Base-by-base conservation (phyloP, 306 rosid genomes). In the Carpinus fangiana region DNA sequence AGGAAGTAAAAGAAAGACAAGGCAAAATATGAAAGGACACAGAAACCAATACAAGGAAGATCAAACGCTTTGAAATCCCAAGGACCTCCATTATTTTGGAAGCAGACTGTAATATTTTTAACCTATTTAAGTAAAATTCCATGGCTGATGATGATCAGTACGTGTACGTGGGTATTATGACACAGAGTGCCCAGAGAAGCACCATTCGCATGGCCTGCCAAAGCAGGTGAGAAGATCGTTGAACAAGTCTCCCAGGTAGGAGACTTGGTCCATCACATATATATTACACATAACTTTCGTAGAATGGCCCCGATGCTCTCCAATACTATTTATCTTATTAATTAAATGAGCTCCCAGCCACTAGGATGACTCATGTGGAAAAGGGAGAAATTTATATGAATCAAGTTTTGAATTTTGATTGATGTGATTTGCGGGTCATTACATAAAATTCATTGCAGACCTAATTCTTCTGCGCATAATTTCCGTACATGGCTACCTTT, bases 191-290 rank as follows among this genome's bases (percentile, higher is more conserved):
- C n/a, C 7, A 71, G 81, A 46, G 70, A n/a, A 26, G 60, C 82
- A 72, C 46, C 38, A 4, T 62, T 59, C 69, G 73, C 83, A 76
- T 76, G 84, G 71, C 64, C 74, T 70, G 65, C 73, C 60, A 16
- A 72, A 59, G 82, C 67, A 72, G 85, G 83, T 79, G 53, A 74
- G 47, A 61, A 72, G 72, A 73, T 80, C 76, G 70, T 82, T 81
- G 79, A 82, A 76, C 8, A 12, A n/a, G 76, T 78, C 87, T 54
- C 41, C 66, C 4, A 2, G 28, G 2, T 31, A 31, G 34, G 34
- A 31, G 34, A 31, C 34, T 31, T 31, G 34, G 34, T 31, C 34
- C 34, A 31, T 31, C 3, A 31, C 34, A 31, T 31, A n/a, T n/a
- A n/a, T 23, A 31, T 31, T 31, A 31, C 34, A 31, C 3, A 31